Evolutionary conservation across 2,329 filamentous ascomycete species (phyloP).

Genomic region (Epicoccum nigrum): DNA sequence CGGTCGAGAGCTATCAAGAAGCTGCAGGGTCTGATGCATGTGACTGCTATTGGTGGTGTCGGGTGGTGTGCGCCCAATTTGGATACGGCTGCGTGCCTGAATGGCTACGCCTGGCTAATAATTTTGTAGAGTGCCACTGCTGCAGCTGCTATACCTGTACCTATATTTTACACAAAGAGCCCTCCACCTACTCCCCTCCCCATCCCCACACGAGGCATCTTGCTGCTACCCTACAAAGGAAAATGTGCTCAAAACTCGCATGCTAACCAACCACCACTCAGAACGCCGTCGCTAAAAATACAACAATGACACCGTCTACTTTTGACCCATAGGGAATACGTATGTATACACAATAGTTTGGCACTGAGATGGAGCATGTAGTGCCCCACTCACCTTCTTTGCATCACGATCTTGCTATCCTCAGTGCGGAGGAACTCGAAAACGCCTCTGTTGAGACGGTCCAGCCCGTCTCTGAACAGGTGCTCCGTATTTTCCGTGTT

Average conservation of each 20-base stretch:
- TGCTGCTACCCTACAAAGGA: neutral
- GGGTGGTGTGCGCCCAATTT: neutral
- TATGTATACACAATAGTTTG: no score
- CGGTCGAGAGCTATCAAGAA: neutral
- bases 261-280: constrained; percentile 5
- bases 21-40: constrained; percentile 4
- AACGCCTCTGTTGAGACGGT: constrained; percentile 33
- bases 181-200: no score
- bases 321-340: constrained; percentile 4
- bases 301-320: constrained; percentile 6
- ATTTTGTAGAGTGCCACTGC: neutral
- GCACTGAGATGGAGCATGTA: no score
- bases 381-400: constrained; percentile 19
- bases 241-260: neutral
- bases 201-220: no score
- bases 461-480: constrained; percentile 43
- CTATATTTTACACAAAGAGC: no score
- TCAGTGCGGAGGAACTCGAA: constrained; percentile 42
- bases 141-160: neutral
- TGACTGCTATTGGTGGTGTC: neutral
- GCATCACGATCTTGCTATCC: constrained; percentile 43
- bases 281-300: constrained; percentile 38
- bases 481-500: constrained; percentile 44
- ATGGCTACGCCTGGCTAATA: neutral
- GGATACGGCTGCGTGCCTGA: neutral